Evolutionary conservation across 2,329 filamentous ascomycete species (phyloP).

Genomic region (Beauveria medogensis): DNA sequence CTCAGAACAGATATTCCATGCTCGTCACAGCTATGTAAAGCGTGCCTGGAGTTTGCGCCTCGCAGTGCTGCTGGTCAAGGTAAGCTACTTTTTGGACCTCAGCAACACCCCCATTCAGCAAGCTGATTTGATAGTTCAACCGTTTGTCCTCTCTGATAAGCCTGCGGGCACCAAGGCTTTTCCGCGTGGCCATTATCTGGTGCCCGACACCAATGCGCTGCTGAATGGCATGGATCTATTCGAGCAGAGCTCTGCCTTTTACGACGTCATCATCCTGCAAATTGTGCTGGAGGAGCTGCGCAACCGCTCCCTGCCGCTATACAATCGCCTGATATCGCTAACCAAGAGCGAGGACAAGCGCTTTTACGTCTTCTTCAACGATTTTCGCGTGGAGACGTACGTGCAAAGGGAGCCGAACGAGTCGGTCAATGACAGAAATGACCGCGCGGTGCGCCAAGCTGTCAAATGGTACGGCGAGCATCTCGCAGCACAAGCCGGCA

Average conservation of each 20-base stretch:
- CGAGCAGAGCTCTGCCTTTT: slow-evolving; percentile 83
- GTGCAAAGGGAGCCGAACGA: slow-evolving; percentile 67
- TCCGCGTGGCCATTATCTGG: slow-evolving; percentile 82
- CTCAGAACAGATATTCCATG: slow-evolving; percentile 94
- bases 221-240: slow-evolving; percentile 96
- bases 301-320: slow-evolving; percentile 86
- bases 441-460: slow-evolving; percentile 78
- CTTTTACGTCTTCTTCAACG: slow-evolving; percentile 99
- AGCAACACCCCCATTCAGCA: slow-evolving; percentile 10
- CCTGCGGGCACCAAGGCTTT: slow-evolving; percentile 78
- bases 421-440: slow-evolving; percentile 93
- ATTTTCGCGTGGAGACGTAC: slow-evolving; percentile 90
- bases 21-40: slow-evolving; percentile 79
- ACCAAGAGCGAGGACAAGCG: slow-evolving; percentile 95
- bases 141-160: slow-evolving; percentile 82
- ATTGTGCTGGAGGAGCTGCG: slow-evolving; percentile 94
- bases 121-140: slow-evolving; percentile 46
- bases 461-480: slow-evolving; percentile 89
- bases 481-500: slow-evolving; percentile 50
- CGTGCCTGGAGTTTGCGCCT: slow-evolving; percentile 67
- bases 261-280: slow-evolving; percentile 94
- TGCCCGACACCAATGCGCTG: slow-evolving; percentile 94
- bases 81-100: slow-evolving; percentile 29
- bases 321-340: slow-evolving; percentile 83
- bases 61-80: slow-evolving; percentile 70